Evolutionary conservation across 1,139 yeast genomes (phyloP).

Genomic region (Pichia inconspicua): DNA sequence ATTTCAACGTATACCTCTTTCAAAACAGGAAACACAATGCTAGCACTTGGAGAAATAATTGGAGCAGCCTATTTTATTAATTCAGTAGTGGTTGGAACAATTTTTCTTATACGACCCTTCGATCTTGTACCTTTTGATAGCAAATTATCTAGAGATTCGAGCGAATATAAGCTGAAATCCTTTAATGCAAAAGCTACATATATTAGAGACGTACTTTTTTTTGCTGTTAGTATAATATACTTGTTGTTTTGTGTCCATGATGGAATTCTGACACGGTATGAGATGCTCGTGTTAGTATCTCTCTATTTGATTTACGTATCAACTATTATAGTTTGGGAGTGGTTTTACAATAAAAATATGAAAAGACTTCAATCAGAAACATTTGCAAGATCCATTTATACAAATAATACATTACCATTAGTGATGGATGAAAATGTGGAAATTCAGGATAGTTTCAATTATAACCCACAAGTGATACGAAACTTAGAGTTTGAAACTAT

Average conservation of each 20-base stretch:
- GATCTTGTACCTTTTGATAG: slow-evolving; percentile 26
- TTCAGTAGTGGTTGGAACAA: slow-evolving; percentile 44
- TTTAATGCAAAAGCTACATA: slow-evolving; percentile 31
- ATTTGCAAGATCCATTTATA: slow-evolving; percentile 21
- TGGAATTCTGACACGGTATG: slow-evolving; percentile 38
- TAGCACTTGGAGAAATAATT: slow-evolving; percentile 49
- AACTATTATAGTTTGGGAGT: slow-evolving; percentile 39
- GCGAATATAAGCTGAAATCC: slow-evolving; percentile 7
- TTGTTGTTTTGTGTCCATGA: slow-evolving; percentile 36
- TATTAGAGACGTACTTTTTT: slow-evolving; percentile 49
- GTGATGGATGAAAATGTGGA: slow-evolving; percentile 19
- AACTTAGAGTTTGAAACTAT: slow-evolving; percentile 24
- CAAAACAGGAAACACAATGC: slow-evolving; percentile 36
- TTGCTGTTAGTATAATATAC: slow-evolving; percentile 38
- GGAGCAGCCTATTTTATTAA: slow-evolving; percentile 53
- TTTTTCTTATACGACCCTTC: slow-evolving; percentile 44
- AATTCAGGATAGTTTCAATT: slow-evolving; percentile 22
- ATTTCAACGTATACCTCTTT: slow-evolving; percentile 49
- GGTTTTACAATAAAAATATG: slow-evolving; percentile 14
- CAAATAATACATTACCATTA: slow-evolving; percentile 15
- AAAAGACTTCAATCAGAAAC: slow-evolving; percentile 8
- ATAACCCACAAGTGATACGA: slow-evolving; percentile 23
- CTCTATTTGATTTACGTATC: slow-evolving; percentile 50
- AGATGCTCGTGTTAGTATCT: slow-evolving; percentile 41
- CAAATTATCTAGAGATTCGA: slow-evolving; percentile 6